These are phyloP conservation scores for Onygenales sp. DNA, from an alignment of 2,329 filamentous ascomycete genomes.

Conservation along the genomic window DNA sequence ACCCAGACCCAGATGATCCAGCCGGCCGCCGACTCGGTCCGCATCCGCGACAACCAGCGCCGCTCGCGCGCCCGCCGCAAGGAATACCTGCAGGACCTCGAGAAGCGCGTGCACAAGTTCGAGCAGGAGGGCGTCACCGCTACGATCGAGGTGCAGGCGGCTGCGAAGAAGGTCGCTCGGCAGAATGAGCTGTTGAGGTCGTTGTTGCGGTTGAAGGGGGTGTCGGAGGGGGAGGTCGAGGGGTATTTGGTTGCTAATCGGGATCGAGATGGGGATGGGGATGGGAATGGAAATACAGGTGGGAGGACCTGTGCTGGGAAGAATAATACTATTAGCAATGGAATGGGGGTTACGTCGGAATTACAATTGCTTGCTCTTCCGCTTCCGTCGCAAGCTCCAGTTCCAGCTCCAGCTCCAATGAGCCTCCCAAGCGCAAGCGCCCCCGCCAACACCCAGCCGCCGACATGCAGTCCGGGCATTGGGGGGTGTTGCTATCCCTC, in stretches of 20 bases:
- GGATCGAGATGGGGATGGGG: not conserved
- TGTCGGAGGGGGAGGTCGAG: conserved; percentile 49
- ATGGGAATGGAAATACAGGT: not conserved
- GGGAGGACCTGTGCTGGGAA: not conserved
- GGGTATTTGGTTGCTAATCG: conserved; percentile 10
- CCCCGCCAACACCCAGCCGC: too few relatives aligned
- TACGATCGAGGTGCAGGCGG: conserved; percentile 61
- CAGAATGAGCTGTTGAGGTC: conserved; percentile 58
- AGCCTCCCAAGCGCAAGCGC: too few relatives aligned
- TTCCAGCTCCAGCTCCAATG: too few relatives aligned
- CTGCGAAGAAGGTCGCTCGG: conserved; percentile 57
- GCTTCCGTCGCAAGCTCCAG: not conserved
- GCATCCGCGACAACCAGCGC: conserved; percentile 68
- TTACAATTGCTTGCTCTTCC: not conserved
- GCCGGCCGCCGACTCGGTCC: conserved; percentile 24
- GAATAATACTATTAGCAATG: not conserved
- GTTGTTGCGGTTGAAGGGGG: conserved; percentile 49
- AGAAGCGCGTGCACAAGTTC: conserved; percentile 53
- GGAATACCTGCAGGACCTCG: conserved; percentile 63
- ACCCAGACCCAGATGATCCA: not conserved
- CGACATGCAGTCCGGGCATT: too few relatives aligned
- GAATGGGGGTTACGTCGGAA: not conserved
- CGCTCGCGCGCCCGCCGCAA: conserved; percentile 65
- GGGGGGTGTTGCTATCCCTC: too few relatives aligned
- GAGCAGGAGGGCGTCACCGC: conserved; percentile 59